Percentiles rank a stretch among this genome's conserved stretches.
Evolutionary conservation across 306 rosid genomes (phyloP).

Genomic region (Pyrus communis): DNA sequence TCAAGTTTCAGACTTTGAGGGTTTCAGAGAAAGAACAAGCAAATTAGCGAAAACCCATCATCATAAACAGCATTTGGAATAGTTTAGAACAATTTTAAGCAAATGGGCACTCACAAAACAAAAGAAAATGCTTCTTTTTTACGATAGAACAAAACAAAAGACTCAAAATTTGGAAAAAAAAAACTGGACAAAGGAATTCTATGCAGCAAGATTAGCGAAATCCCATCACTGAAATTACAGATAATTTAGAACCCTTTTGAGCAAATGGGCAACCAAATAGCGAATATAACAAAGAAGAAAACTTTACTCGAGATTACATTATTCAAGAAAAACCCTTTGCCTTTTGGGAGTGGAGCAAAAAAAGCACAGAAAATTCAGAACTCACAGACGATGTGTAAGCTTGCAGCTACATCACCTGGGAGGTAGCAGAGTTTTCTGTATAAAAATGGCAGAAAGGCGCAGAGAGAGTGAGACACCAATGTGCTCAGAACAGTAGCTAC

Average conservation of each 20-base stretch:
- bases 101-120: slow-evolving; percentile 34
- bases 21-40: slow-evolving; percentile 19
- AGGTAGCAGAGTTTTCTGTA: not conserved
- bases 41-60: slow-evolving; percentile 55
- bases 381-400: slow-evolving; percentile 15
- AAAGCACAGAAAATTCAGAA: slow-evolving; percentile 8
- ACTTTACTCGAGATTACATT: slow-evolving; percentile 51
- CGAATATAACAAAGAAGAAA: slow-evolving; percentile 11
- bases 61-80: slow-evolving; percentile 40
- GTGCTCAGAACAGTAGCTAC: slow-evolving; percentile 12
- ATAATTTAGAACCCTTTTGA: slow-evolving; percentile 36
- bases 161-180: not conserved
- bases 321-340: slow-evolving; percentile 17
- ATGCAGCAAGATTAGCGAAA: slow-evolving; percentile 51
- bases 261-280: slow-evolving; percentile 37
- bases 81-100: slow-evolving; percentile 24
- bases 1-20: slow-evolving; percentile 19
- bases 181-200: slow-evolving; percentile 7
- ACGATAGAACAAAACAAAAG: slow-evolving; percentile 12
- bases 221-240: slow-evolving; percentile 41
- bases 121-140: not conserved
- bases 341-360: not conserved
- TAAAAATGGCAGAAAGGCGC: not conserved
- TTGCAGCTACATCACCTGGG: slow-evolving; percentile 55
- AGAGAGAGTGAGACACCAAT: slow-evolving; percentile 17